phyloP scores from a whole-genome alignment of 345 rosid genomes.

The Acer yangbiense region DNA sequence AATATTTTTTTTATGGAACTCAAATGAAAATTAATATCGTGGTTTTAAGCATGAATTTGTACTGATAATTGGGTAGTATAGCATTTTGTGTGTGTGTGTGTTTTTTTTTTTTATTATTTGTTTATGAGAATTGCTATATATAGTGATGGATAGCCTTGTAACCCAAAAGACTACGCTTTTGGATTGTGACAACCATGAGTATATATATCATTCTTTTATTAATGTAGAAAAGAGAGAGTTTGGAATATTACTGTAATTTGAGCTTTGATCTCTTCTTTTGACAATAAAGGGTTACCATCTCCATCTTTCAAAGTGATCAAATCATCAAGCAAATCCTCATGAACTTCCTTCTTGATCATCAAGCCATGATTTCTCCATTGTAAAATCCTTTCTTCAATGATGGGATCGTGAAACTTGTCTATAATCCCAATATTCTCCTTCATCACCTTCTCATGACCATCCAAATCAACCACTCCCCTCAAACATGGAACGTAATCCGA shows the following conservation, averaged over 20 bases:
- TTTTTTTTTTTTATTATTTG: too few species aligned
- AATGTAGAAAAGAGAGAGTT: too few species aligned
- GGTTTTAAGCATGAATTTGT: too few species aligned
- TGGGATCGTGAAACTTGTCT: constrained; percentile 49
- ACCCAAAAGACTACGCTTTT: too few species aligned
- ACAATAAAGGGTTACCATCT: constrained; percentile 35
- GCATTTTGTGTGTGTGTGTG: not conserved
- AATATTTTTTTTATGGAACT: too few species aligned
- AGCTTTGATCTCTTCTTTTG: constrained; percentile 51
- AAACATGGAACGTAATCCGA: constrained; percentile 54
- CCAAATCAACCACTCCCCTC: constrained; percentile 31
- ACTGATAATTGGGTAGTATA: too few species aligned
- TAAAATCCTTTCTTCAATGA: constrained; percentile 48
- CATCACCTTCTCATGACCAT: constrained; percentile 45
- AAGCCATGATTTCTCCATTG: constrained; percentile 34
- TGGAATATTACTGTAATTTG: constrained; percentile 36
- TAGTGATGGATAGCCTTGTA: not conserved
- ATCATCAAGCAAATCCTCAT: constrained; percentile 48
- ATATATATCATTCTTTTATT: too few species aligned
- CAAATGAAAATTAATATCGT: too few species aligned
- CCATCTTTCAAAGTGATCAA: constrained; percentile 31
- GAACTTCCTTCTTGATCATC: constrained; percentile 15
- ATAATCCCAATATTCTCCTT: constrained; percentile 26
- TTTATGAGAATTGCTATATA: not conserved
- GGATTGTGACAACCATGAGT: too few species aligned